Conservation (phyloP, 176 grass and related monocot species). For the Eleusine indica region DNA sequence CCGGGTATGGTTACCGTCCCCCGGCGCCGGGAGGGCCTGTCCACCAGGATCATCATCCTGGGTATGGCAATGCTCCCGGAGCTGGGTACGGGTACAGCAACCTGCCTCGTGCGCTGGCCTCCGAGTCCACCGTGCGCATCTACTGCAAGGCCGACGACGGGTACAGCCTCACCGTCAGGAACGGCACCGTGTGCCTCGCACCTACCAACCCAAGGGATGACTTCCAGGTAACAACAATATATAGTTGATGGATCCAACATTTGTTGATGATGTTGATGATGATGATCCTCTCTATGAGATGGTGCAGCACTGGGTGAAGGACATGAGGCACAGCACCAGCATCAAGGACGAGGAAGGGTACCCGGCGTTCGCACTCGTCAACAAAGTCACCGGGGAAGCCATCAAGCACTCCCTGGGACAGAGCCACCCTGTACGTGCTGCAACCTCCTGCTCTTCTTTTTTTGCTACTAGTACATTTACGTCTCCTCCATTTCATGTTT, state of each 20-base stretch:
- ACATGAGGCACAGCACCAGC: conserved; percentile 73
- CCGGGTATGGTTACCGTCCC: conserved; percentile 19
- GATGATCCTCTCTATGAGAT: too few relatives aligned
- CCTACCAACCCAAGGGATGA: conserved; percentile 58
- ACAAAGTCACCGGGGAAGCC: conserved; percentile 81
- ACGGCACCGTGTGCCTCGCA: conserved; percentile 67
- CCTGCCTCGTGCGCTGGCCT: conserved; percentile 43
- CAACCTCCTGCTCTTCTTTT: not conserved
- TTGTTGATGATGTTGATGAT: too few relatives aligned
- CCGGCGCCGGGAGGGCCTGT: not conserved
- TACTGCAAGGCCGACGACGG: conserved; percentile 51
- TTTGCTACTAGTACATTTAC: too few relatives aligned
- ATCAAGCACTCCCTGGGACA: conserved; percentile 81
- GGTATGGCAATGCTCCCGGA: conserved; percentile 10
- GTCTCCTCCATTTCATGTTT: not conserved
- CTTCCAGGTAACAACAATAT: conserved; percentile 44
- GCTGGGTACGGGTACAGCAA: not conserved
- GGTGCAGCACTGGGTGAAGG: conserved; percentile 74
- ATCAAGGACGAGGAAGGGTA: conserved; percentile 80
- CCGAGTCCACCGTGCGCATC: conserved; percentile 52
- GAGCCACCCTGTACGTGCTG: conserved; percentile 55
- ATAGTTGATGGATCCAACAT: not conserved
- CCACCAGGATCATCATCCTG: not conserved
- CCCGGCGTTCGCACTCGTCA: conserved; percentile 71
- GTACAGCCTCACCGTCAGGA: conserved; percentile 61